Percentiles rank a stretch among this genome's conserved stretches.
These are phyloP conservation scores for Dendrobium huoshanense DNA, from an alignment of 106 monocot species.

Conservation along the genomic window DNA sequence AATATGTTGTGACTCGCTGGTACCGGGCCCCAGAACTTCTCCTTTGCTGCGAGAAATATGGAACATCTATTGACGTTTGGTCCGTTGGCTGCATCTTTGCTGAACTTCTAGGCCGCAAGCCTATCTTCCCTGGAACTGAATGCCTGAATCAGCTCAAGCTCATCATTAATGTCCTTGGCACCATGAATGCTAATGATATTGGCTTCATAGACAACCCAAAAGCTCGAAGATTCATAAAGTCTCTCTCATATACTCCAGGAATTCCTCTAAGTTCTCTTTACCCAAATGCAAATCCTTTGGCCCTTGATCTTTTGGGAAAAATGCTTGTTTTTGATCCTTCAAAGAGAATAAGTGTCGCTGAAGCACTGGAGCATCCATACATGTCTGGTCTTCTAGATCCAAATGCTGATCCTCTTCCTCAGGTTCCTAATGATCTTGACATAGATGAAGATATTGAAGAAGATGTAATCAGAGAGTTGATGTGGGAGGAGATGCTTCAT, in stretches of 20 bases:
- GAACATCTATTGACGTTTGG: conserved; percentile 92
- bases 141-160: conserved; percentile 88
- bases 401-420: conserved; percentile 39
- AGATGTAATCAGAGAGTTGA: conserved; percentile 63
- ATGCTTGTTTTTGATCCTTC: conserved; percentile 85
- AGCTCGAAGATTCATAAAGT: conserved; percentile 60
- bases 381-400: conserved; percentile 72
- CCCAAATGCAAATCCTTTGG: conserved; percentile 58
- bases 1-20: conserved; percentile 93
- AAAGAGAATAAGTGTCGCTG: conserved; percentile 66
- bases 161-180: conserved; percentile 77
- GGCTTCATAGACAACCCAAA: conserved; percentile 79
- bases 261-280: conserved; percentile 43
- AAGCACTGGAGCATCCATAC: conserved; percentile 74
- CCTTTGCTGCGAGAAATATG: conserved; percentile 78
- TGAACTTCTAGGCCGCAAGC: conserved; percentile 75
- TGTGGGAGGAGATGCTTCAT: conserved; percentile 78
- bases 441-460: conserved; percentile 64
- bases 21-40: conserved; percentile 84
- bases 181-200: conserved; percentile 57
- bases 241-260: conserved; percentile 56
- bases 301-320: conserved; percentile 61
- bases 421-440: conserved; percentile 62
- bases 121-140: conserved; percentile 77
- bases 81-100: conserved; percentile 94